Percentiles rank a stretch among this genome's conserved stretches.
phyloP scores from a whole-genome alignment of 2,329 filamentous ascomycete species.

The Stemphylium beticola region DNA sequence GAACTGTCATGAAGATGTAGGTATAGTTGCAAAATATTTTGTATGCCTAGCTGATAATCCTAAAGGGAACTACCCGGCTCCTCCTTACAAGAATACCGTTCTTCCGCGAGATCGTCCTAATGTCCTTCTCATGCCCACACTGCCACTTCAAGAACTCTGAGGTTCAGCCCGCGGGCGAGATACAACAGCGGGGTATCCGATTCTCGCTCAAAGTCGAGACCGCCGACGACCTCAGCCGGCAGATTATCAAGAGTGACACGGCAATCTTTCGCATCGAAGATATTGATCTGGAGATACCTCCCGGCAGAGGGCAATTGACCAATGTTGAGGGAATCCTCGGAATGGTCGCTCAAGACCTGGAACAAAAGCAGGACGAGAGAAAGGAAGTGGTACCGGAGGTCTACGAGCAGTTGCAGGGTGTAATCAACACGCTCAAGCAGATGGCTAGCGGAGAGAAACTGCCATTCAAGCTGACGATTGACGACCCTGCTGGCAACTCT shows the following conservation, averaged over 20 bases:
- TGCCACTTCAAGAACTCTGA: constrained; percentile 92
- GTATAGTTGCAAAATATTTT: constrained; percentile 9
- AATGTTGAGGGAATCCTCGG: constrained; percentile 89
- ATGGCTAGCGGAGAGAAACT: constrained; percentile 81
- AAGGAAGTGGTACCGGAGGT: constrained; percentile 80
- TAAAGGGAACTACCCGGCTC: constrained; percentile 79
- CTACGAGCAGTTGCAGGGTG: constrained; percentile 75
- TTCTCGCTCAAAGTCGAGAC: constrained; percentile 81
- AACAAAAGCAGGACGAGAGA: constrained; percentile 79
- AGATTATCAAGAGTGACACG: constrained; percentile 91
- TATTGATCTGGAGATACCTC: constrained; percentile 89
- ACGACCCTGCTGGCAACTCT: constrained; percentile 94
- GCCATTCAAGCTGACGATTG: constrained; percentile 85
- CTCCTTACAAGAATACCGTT: constrained; percentile 92
- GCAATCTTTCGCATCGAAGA: constrained; percentile 87
- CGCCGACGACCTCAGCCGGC: constrained; percentile 77
- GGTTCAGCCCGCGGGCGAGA: constrained; percentile 88
- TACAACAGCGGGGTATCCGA: constrained; percentile 85
- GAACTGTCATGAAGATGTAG: constrained; percentile 60
- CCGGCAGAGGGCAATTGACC: constrained; percentile 87
- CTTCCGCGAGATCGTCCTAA: constrained; percentile 96
- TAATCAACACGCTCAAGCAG: constrained; percentile 74
- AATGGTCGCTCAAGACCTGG: constrained; percentile 80
- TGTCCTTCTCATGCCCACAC: constrained; percentile 93
- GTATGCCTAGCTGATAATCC: constrained; percentile 23